A percentile compares a stretch with the other conserved stretches of the same genome.
Evolutionary conservation across 2,329 filamentous ascomycete species (phyloP).

Genomic region (Fusarium sp.): DNA sequence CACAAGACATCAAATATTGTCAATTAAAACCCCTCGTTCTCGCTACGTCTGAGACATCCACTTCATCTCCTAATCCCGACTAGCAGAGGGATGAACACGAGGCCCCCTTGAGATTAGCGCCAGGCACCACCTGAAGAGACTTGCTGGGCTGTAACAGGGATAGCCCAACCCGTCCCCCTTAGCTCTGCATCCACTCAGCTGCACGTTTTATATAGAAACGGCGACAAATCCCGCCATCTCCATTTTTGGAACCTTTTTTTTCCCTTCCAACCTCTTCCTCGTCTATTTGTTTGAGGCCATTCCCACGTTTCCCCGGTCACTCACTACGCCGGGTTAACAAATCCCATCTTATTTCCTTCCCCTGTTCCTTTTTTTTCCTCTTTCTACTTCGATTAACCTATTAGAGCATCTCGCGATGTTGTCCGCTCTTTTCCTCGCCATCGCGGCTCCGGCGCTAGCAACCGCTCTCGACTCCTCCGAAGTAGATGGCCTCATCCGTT

Average conservation of each 20-base stretch:
- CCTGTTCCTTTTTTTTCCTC: not conserved
- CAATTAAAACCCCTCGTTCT: not conserved
- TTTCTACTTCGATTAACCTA: not conserved
- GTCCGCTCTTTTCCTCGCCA: conserved; percentile 50
- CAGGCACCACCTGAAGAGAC: conserved; percentile 10
- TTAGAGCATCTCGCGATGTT: conserved; percentile 45
- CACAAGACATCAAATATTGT: not conserved
- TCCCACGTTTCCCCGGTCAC: conserved; percentile 40
- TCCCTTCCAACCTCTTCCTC: conserved; percentile 13
- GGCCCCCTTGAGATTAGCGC: conserved; percentile 26
- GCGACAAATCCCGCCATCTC: conserved; percentile 20
- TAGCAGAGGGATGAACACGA: conserved; percentile 5
- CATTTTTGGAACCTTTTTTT: conserved; percentile 14
- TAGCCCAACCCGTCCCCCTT: conserved; percentile 1
- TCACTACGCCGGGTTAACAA: conserved; percentile 46
- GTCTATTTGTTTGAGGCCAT: conserved; percentile 1
- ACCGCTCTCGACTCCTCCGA: conserved; percentile 28
- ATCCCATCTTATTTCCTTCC: conserved; percentile 20
- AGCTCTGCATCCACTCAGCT: not conserved
- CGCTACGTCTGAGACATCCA: not conserved
- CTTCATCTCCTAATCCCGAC: not conserved
- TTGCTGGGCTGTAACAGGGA: no score
- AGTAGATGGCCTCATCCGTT: conserved; percentile 48
- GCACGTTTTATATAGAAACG: conserved; percentile 35
- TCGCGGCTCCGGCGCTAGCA: conserved; percentile 48